Evolutionary conservation across 2,329 filamentous ascomycete genomes (phyloP), one percentile per base, ranked within the genome.

Genomic region (Trichoderma koningiopsis): DNA sequence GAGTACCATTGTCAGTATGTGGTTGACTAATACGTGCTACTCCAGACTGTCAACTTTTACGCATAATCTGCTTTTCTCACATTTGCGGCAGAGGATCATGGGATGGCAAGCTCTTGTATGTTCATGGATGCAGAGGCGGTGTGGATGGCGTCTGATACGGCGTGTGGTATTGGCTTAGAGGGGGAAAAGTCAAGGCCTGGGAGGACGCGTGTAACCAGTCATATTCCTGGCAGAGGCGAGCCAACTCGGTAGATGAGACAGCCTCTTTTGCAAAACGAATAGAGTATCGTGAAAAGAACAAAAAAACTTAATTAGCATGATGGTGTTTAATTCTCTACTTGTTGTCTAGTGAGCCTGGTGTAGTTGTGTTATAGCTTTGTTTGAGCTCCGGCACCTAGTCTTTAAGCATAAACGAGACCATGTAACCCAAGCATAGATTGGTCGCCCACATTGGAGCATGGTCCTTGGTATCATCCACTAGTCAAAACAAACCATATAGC

Each of bases 41-140:
- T 33, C 4, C 52, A 87, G 85, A 88, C 86, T 37, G 86, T 88
- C 82, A 88, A 86, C 77, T 86, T 86, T 75, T 86, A 86, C 74
- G 84, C 84, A 70, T 86, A 81, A 79, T 70, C 40, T 60, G 27
- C n/a, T 63, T 43, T 49, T 49, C 55, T 52, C 55, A 43, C 56
- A 66, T 55, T 68, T 68, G 66, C 40, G 27, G 43, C 53, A 35
- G 59, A 40, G 29, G 33, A 62, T 57, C 53, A 64, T 57, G 52
- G 62, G 47, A 27, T 35, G 58, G 55, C 29, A 57, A 55, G 14
- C 35, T 33, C 8, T 14, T 56, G 40, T 59, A 55, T 70, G 59
- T 29, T 24, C 24, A 53, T 10, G 37, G 40, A 35, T 49, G 31
- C 40, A 52, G 29, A 29, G 63, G 19, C 29, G 57, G 63, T 10